Conservation (phyloP, 169 alveolate species). For the Perkinsus chesapeaki region DNA sequence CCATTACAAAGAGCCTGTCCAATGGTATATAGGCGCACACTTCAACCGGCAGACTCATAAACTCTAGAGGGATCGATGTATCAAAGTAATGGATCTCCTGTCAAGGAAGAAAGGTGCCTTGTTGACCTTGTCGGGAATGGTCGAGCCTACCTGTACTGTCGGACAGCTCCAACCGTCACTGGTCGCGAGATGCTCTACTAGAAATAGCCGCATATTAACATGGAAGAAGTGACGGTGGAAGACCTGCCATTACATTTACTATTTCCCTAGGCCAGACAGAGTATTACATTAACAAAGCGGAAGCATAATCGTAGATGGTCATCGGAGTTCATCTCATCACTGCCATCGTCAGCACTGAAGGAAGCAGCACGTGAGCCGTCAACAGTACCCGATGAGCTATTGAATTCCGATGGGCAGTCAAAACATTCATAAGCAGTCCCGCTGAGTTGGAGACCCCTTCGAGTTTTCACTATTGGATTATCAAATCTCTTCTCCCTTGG, state of each 20-base stretch:
- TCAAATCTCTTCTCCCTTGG: no score
- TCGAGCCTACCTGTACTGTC: not conserved
- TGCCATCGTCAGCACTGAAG: not conserved
- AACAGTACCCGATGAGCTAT: not conserved
- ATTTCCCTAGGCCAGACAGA: not conserved
- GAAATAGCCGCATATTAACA: not conserved
- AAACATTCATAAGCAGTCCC: no score
- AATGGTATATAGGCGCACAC: not conserved
- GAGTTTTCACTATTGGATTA: no score
- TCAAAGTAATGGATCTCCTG: not conserved
- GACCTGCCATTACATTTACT: not conserved
- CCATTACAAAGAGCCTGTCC: not conserved
- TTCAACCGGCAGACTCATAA: not conserved
- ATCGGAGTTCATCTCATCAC: not conserved
- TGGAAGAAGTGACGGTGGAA: not conserved
- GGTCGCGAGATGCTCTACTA: not conserved
- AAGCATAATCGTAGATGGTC: not conserved
- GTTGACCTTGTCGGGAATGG: not conserved
- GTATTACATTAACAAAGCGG: not conserved
- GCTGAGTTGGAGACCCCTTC: no score
- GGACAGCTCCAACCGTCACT: not conserved
- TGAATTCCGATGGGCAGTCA: no score
- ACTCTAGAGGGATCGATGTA: not conserved
- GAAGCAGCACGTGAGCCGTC: not conserved
- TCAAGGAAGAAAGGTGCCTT: not conserved